Percentiles rank a stretch among this genome's conserved stretches.
Evolutionary conservation across 257 asterid species (phyloP).

Genomic region (Nicotiana benthamiana): DNA sequence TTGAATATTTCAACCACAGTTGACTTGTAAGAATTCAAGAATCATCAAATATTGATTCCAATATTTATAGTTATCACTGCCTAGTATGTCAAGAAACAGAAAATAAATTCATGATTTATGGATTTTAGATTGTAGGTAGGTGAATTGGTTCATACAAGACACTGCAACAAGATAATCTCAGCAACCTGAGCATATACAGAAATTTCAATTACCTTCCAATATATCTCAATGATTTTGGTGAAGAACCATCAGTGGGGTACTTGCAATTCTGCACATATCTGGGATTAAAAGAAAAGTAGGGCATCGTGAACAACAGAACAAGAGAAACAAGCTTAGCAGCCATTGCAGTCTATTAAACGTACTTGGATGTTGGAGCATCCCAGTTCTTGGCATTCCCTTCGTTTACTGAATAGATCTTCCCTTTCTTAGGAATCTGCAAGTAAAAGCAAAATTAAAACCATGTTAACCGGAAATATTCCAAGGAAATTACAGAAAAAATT

Average conservation of each 20-base stretch:
- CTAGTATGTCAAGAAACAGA: not conserved
- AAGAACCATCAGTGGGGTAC: conserved; percentile 79
- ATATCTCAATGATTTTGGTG: conserved; percentile 88
- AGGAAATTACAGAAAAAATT: not conserved
- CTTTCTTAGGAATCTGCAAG: conserved; percentile 75
- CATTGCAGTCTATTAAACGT: conserved; percentile 11
- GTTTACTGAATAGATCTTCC: conserved; percentile 85
- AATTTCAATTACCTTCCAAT: conserved; percentile 66
- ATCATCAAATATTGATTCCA: not conserved
- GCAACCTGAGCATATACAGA: not conserved
- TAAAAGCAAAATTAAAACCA: not conserved
- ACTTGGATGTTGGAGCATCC: conserved; percentile 87
- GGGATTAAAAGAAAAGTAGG: conserved; percentile 15
- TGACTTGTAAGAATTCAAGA: not conserved
- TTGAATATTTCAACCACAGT: not conserved
- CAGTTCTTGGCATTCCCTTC: conserved; percentile 97
- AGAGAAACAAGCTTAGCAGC: not conserved
- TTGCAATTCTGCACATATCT: conserved; percentile 87
- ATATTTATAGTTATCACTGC: not conserved
- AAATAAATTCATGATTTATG: not conserved
- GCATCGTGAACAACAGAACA: conserved; percentile 3
- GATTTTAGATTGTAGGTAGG: not conserved
- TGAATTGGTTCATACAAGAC: not conserved
- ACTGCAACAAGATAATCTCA: not conserved
- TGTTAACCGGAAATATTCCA: not conserved